phyloP scores from a whole-genome alignment of 495 filamentous ascomycete species.

The Tuber umbilicatum region DNA sequence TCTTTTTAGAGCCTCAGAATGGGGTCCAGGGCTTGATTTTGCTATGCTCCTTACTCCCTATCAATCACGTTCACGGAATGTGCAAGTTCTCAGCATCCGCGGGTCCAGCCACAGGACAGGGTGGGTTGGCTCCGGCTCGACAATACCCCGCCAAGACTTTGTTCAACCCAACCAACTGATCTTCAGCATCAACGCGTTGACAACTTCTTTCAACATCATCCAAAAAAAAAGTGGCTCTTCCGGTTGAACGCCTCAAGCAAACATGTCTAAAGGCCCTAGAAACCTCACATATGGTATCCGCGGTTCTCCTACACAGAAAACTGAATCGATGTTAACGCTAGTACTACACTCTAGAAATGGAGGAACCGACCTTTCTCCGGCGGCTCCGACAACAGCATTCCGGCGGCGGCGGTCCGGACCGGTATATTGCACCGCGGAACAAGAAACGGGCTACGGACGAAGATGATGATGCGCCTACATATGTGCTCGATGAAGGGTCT shows the following conservation, averaged over 20 bases:
- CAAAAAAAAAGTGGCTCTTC: background rate
- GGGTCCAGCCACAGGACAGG: background rate
- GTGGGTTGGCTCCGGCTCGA: background rate
- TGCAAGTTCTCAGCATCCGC: background rate
- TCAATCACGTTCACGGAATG: background rate
- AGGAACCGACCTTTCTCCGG: slow-evolving; percentile 44
- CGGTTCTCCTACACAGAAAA: background rate
- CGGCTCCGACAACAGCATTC: slow-evolving; percentile 45
- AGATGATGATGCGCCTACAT: slow-evolving; percentile 47
- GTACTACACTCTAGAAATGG: slow-evolving; percentile 39
- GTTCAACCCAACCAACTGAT: slow-evolving; percentile 4
- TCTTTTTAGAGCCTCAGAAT: background rate
- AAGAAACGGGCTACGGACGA: slow-evolving; percentile 41
- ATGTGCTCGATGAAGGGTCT: slow-evolving; percentile 47
- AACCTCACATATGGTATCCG: slow-evolving; percentile 45
- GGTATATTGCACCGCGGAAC: slow-evolving; percentile 45
- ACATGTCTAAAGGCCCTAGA: slow-evolving; percentile 48
- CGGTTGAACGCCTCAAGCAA: background rate
- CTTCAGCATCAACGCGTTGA: slow-evolving; percentile 7
- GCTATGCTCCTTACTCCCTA: background rate
- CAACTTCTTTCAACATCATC: background rate
- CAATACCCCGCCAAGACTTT: slow-evolving; percentile 13
- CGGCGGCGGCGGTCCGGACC: slow-evolving; percentile 43
- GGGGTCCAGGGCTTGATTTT: background rate
- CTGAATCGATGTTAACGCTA: slow-evolving; percentile 11